Percentiles rank a stretch among this genome's conserved stretches.
These are phyloP conservation scores for Neofusicoccum kwambonambiense DNA, from an alignment of 2,329 filamentous ascomycete species.

Conservation along the genomic window DNA sequence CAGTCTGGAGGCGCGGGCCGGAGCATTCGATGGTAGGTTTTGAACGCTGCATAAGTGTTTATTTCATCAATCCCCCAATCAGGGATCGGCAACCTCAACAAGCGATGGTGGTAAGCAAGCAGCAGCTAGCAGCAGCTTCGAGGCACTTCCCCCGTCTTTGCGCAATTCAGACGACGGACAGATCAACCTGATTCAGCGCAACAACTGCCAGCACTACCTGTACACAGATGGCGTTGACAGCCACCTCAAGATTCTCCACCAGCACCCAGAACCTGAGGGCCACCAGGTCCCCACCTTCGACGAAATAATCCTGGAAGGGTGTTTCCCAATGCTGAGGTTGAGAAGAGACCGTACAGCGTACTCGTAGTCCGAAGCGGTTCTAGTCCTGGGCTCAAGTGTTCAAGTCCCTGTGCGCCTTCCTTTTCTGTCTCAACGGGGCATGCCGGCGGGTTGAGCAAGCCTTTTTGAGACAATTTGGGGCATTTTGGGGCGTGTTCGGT, in stretches of 20 bases:
- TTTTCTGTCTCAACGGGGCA: neutral
- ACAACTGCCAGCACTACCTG: conserved; percentile 1
- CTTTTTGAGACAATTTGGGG: neutral
- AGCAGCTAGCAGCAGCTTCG: neutral
- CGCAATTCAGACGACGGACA: conserved; percentile 18
- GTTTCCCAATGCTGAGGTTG: neutral
- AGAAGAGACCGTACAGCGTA: conserved; percentile 2
- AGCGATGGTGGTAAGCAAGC: neutral
- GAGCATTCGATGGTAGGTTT: no score
- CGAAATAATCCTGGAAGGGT: conserved; percentile 8
- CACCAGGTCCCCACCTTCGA: conserved; percentile 14
- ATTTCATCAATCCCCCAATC: no score
- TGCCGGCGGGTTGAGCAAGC: no score
- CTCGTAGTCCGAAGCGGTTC: conserved; percentile 24
- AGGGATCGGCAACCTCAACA: no score
- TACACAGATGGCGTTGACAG: conserved; percentile 12
- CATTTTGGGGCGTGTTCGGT: neutral
- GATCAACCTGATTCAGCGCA: conserved; percentile 8
- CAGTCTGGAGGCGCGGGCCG: no score
- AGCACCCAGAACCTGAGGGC: neutral
- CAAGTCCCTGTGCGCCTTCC: neutral
- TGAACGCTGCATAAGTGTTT: no score
- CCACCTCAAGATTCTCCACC: conserved; percentile 4
- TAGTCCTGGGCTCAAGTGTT: conserved; percentile 16
- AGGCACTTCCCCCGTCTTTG: conserved; percentile 16